These are phyloP conservation scores for Zymoseptoria brevis DNA, from an alignment of 2,329 filamentous ascomycete genomes.

Conservation along the genomic window DNA sequence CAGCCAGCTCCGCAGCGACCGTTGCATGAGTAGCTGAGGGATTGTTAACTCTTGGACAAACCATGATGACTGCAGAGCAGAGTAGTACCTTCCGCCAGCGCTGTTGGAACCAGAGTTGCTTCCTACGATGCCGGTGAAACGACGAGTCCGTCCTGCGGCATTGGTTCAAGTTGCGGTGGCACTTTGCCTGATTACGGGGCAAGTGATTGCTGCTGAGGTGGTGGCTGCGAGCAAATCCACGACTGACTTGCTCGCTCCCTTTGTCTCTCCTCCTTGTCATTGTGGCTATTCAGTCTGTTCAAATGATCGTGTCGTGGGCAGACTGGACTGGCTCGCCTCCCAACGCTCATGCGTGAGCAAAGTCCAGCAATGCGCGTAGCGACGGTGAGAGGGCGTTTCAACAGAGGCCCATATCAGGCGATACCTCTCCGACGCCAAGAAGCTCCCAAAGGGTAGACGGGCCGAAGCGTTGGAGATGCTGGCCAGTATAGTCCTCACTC, in stretches of 20 bases:
- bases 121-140: constrained; percentile 39
- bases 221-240: neutral
- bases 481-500: no score
- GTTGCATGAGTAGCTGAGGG: constrained; percentile 41
- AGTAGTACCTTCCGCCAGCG: constrained; percentile 39
- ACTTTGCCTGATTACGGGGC: constrained; percentile 33
- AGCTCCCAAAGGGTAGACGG: no score
- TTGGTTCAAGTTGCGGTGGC: constrained; percentile 44
- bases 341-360: no score
- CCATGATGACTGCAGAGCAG: neutral
- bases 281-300: no score
- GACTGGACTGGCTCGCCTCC: no score
- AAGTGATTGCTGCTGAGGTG: constrained; percentile 27
- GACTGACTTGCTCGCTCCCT: neutral
- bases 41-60: neutral
- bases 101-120: constrained; percentile 42
- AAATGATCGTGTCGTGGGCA: no score
- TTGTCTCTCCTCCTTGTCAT: neutral
- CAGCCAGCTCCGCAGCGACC: constrained; percentile 44
- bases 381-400: no score
- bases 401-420: no score
- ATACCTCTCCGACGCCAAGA: no score
- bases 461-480: no score
- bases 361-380: no score
- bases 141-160: constrained; percentile 35